A percentile compares a stretch with the other conserved stretches of the same genome.
phyloP scores from a whole-genome alignment of 148 eudicot species.

The Amaranthus hypochondriacus region DNA sequence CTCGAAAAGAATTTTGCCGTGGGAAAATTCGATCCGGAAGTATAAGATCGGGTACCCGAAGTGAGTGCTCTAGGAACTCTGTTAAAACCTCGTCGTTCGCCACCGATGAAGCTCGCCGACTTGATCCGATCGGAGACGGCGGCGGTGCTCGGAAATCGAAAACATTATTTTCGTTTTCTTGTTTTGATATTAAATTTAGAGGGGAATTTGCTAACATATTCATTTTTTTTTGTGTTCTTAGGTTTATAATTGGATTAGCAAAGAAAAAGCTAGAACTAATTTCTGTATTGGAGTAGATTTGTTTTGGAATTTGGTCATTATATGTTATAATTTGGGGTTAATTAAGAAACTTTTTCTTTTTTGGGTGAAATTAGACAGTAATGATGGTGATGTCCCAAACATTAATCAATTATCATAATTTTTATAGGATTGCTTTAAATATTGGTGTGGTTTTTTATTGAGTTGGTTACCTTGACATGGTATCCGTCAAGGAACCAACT shows the following conservation, averaged over 20 bases:
- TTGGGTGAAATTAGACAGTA: not conserved
- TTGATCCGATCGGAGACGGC: slow-evolving; percentile 71
- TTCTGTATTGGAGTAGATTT: not conserved
- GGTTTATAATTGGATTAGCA: slow-evolving; percentile 14
- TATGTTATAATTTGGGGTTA: not conserved
- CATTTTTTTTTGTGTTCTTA: slow-evolving; percentile 17
- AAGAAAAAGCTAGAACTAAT: slow-evolving; percentile 5
- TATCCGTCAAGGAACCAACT: too few relatives aligned
- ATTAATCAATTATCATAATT: slow-evolving; percentile 14
- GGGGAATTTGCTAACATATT: slow-evolving; percentile 23
- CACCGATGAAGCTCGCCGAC: slow-evolving; percentile 56
- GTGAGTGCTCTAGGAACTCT: slow-evolving; percentile 55
- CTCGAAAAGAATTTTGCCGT: slow-evolving; percentile 39
- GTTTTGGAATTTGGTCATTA: not conserved
- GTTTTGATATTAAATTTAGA: not conserved
- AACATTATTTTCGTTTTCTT: slow-evolving; percentile 16
- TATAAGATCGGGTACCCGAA: slow-evolving; percentile 64
- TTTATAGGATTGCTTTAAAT: not conserved
- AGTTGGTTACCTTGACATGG: too few relatives aligned
- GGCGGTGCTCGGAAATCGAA: slow-evolving; percentile 83
- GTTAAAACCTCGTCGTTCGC: slow-evolving; percentile 65
- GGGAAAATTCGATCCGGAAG: slow-evolving; percentile 74
- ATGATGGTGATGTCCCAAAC: slow-evolving; percentile 22
- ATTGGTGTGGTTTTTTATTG: not conserved
- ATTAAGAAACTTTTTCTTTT: not conserved